Evolutionary conservation across 1,284 basidiomycete species (phyloP), one percentile per base, ranked within the genome.

Genomic region (Coniferiporia weirii): DNA sequence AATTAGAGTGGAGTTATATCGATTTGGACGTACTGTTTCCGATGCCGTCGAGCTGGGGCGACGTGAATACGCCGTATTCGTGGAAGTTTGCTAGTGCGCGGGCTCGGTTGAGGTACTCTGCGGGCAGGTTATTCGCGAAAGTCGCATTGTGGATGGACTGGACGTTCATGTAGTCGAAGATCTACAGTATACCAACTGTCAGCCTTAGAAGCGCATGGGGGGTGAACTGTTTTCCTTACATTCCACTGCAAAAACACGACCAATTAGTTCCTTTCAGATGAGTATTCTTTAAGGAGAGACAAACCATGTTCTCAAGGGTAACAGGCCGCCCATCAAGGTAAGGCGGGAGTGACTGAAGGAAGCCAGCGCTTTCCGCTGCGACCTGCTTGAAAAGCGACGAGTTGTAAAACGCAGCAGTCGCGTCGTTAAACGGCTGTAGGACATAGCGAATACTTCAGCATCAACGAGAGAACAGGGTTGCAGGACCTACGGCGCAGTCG

Each of bases 91-190:
- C 80, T 49, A 78, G 75, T 38, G 69, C 67, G 19, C 75, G 73
- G 3, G 75, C 75, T 64, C 75, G 77, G 19, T 65, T 61, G 51
- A 73, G 64, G 46, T 72, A 69, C 3, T 71, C 72, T 19, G 70
- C 61, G 1, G 73, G 71, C 34, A 74, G 68, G 0, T 60, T 62
- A 0, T 66, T 50, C 48, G 69, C 67, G 61, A 76, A 81, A 0
- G 73, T 72, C 22, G 68, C 70, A 64, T 82, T 78, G 66, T 84
- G 80, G 38, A 77, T 79, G 54, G 70, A 73, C 56, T 81, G 71
- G 15, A 83, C 79, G 63, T 81, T 82, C 34, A 83, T 70, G 59
- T 71, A 75, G 62, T 79, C 80, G 59, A 78, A 84, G 22, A 83
- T 72, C 73, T 77, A 64, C 47, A n/a, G 20, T 27, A 35, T 13